phyloP scores from a whole-genome alignment of 306 rosid genomes.

The Malus sieversii region DNA sequence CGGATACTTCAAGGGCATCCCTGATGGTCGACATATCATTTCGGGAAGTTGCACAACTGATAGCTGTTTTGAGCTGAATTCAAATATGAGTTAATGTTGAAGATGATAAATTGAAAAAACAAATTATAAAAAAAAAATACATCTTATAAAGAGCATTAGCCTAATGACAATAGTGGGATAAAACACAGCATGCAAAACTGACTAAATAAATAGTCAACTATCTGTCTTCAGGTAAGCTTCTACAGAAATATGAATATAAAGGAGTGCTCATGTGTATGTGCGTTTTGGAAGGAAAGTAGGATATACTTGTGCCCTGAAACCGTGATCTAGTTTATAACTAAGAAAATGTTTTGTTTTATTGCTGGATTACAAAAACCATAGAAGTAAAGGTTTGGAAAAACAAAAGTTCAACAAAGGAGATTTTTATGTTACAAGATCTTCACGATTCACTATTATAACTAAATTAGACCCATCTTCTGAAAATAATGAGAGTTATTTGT shows the following conservation, averaged over 20 bases:
- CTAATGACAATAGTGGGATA: neutral
- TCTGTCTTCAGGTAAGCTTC: neutral
- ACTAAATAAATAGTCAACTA: neutral
- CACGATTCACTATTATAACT: neutral
- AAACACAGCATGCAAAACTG: neutral
- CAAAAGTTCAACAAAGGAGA: neutral
- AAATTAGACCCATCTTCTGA: neutral
- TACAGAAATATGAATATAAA: neutral
- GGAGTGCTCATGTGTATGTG: neutral
- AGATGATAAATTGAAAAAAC: neutral
- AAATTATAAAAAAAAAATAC: neutral
- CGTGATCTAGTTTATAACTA: neutral
- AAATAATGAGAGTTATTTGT: neutral
- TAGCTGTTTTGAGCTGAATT: constrained; percentile 90
- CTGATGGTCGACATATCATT: constrained; percentile 75
- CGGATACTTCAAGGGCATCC: constrained; percentile 98
- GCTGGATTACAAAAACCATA: neutral
- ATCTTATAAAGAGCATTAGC: neutral
- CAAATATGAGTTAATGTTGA: constrained; percentile 11
- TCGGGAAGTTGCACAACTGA: constrained; percentile 81
- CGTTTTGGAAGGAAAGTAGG: neutral
- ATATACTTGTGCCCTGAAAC: neutral
- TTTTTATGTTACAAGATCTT: neutral
- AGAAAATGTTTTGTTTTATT: neutral
- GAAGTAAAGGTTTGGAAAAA: neutral